Percentiles rank a stretch among this genome's conserved stretches.
Evolutionary conservation across 495 filamentous ascomycete genomes (phyloP).

Genomic region (Trichodelitschia bisporula): DNA sequence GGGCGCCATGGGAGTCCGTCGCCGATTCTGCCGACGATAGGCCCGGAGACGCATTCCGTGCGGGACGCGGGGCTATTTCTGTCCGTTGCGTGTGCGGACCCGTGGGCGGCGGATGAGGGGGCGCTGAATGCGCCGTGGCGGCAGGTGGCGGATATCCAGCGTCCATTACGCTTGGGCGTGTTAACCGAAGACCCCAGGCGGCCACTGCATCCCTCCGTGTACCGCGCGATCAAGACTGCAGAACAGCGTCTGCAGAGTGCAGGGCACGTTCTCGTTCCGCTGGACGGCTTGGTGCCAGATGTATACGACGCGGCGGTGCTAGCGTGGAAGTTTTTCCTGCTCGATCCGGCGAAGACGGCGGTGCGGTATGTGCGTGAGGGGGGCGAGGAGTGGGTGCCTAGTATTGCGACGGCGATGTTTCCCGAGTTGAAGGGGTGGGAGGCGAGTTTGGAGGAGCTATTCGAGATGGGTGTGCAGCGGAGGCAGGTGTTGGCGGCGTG

Average conservation of each 20-base stretch:
- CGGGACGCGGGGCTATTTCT: constrained; percentile 6
- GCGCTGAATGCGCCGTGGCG: constrained; percentile 6
- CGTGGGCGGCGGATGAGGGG: constrained; percentile 4
- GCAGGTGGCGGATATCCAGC: not conserved
- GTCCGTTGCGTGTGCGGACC: constrained; percentile 1
- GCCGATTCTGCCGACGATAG: constrained; percentile 1
- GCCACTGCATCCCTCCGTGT: constrained; percentile 13
- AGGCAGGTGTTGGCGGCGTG: constrained; percentile 9
- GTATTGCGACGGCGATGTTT: constrained; percentile 4
- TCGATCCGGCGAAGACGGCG: constrained; percentile 11
- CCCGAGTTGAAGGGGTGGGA: constrained; percentile 9
- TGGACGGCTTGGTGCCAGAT: constrained; percentile 7
- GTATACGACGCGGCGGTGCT: constrained; percentile 6
- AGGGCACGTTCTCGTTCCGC: constrained; percentile 7
- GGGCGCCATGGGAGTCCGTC: constrained; percentile 1
- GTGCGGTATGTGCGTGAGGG: constrained; percentile 6
- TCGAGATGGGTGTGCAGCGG: constrained; percentile 12
- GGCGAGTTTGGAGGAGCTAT: constrained; percentile 10
- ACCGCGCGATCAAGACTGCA: constrained; percentile 9
- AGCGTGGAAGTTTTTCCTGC: constrained; percentile 10
- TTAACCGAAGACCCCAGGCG: constrained; percentile 8
- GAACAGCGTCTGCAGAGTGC: constrained; percentile 5
- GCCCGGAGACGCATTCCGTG: constrained; percentile 4
- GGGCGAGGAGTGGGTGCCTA: constrained; percentile 13
- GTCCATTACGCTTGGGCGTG: constrained; percentile 7